Evolutionary conservation across 2,329 filamentous ascomycete genomes (phyloP).

Genomic region (Penicillium fuscoglaucum): DNA sequence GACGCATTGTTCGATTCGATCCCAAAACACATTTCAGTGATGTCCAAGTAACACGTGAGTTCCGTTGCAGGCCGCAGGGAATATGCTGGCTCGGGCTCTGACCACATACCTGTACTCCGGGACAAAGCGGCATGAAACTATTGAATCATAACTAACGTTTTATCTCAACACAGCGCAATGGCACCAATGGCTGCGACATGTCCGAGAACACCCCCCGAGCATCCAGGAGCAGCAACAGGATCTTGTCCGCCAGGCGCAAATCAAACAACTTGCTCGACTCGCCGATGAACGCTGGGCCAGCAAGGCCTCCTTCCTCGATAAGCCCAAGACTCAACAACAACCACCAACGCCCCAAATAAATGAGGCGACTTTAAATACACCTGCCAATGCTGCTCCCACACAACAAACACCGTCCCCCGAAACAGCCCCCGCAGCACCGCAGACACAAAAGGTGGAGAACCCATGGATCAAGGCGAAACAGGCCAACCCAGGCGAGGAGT

Average conservation of each 20-base stretch:
- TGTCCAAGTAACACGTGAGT: slow-evolving; percentile 59
- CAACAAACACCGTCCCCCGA: slow-evolving; percentile 1
- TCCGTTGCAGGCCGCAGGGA: not conserved
- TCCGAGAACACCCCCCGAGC: slow-evolving; percentile 56
- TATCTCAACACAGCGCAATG: slow-evolving; percentile 55
- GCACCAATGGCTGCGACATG: slow-evolving; percentile 68
- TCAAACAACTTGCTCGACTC: slow-evolving; percentile 59
- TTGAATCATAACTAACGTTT: slow-evolving; percentile 17
- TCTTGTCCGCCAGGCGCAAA: slow-evolving; percentile 55
- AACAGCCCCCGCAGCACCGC: slow-evolving; percentile 8
- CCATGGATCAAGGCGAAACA: slow-evolving; percentile 61
- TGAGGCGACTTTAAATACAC: slow-evolving; percentile 42
- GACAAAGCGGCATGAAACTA: not conserved
- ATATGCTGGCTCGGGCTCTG: not conserved
- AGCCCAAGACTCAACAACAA: slow-evolving; percentile 52
- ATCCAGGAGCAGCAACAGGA: slow-evolving; percentile 61
- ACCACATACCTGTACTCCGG: not conserved
- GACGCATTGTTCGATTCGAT: slow-evolving; percentile 60
- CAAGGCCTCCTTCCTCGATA: slow-evolving; percentile 60
- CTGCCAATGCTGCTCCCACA: slow-evolving; percentile 33
- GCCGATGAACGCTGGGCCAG: slow-evolving; percentile 64
- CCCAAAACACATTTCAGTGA: slow-evolving; percentile 57
- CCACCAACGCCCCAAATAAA: slow-evolving; percentile 47
- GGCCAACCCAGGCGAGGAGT: slow-evolving; percentile 60
- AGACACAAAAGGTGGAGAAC: slow-evolving; percentile 36